Percentiles rank a stretch among this genome's conserved stretches.
phyloP scores from a whole-genome alignment of 1,139 yeast species.

The Pichia sp. region DNA sequence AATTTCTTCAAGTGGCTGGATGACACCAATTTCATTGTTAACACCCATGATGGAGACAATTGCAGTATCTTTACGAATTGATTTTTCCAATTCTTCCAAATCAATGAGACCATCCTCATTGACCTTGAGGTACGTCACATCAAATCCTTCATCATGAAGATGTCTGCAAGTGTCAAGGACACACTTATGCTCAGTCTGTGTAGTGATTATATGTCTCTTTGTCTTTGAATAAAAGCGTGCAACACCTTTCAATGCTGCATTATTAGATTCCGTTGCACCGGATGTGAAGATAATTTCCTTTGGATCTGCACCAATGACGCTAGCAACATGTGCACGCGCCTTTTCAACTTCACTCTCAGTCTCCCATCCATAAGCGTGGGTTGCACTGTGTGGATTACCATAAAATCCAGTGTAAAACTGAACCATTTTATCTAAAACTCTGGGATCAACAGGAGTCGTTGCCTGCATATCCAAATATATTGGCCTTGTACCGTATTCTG shows the following conservation, averaged over 20 bases:
- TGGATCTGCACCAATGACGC: constrained; percentile 85
- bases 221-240: constrained; percentile 87
- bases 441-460: constrained; percentile 96
- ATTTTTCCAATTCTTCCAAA: constrained; percentile 68
- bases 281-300: constrained; percentile 95
- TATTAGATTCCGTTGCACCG: constrained; percentile 97
- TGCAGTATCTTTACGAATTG: constrained; percentile 87
- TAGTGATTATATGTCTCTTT: constrained; percentile 89
- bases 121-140: constrained; percentile 89
- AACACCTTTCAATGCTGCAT: constrained; percentile 92
- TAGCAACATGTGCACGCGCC: constrained; percentile 78
- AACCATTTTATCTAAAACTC: constrained; percentile 92
- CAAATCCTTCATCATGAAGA: constrained; percentile 94
- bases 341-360: constrained; percentile 86
- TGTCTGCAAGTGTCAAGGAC: constrained; percentile 93
- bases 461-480: constrained; percentile 95
- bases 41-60: constrained; percentile 97
- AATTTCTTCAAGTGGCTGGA: constrained; percentile 92
- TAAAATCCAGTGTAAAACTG: constrained; percentile 87
- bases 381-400: constrained; percentile 96
- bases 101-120: constrained; percentile 70
- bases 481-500: constrained; percentile 60
- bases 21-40: constrained; percentile 95
- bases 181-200: constrained; percentile 98
- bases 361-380: constrained; percentile 99